Percentiles rank a stretch among this genome's conserved stretches.
phyloP scores from a whole-genome alignment of 192 early-diverging fungal genomes.

The Coemansia sp. region DNA sequence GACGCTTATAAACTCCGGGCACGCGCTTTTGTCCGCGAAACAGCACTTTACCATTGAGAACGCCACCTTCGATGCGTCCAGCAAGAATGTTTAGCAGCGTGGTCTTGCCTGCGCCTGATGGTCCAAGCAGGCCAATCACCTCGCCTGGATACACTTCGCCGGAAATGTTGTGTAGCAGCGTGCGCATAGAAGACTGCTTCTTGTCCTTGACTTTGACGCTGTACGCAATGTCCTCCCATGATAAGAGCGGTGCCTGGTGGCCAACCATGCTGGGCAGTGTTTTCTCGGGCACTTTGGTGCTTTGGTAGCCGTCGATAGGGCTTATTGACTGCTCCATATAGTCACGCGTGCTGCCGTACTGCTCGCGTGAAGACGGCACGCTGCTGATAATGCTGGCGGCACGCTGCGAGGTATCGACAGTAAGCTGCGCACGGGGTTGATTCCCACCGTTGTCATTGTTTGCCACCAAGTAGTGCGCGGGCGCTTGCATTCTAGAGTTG shows the following conservation, averaged over 20 bases:
- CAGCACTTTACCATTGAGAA: conserved; percentile 69
- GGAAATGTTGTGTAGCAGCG: conserved; percentile 66
- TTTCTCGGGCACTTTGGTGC: conserved; percentile 11
- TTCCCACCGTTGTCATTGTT: background rate
- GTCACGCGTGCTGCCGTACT: conserved; percentile 50
- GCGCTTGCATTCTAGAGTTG: conserved; percentile 1
- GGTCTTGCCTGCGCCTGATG: conserved; percentile 91
- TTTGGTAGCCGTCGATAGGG: conserved; percentile 29
- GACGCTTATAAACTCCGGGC: conserved; percentile 65
- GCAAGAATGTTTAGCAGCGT: conserved; percentile 90
- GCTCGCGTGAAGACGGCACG: conserved; percentile 26
- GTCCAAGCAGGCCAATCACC: conserved; percentile 91
- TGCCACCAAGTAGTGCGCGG: background rate
- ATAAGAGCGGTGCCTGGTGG: conserved; percentile 28
- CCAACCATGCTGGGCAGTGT: conserved; percentile 9
- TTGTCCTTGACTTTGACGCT: conserved; percentile 49
- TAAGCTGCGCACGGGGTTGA: background rate
- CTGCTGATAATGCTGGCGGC: conserved; percentile 18
- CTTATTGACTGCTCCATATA: conserved; percentile 50
- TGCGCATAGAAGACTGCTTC: conserved; percentile 41
- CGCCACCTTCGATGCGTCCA: conserved; percentile 65
- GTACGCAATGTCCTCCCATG: conserved; percentile 48
- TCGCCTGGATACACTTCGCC: conserved; percentile 82
- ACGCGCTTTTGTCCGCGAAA: conserved; percentile 74
- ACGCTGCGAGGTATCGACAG: conserved; percentile 11